These are phyloP conservation scores for Ustilago shanxiensis DNA, from an alignment of 1,284 basidiomycete species.

Conservation along the genomic window DNA sequence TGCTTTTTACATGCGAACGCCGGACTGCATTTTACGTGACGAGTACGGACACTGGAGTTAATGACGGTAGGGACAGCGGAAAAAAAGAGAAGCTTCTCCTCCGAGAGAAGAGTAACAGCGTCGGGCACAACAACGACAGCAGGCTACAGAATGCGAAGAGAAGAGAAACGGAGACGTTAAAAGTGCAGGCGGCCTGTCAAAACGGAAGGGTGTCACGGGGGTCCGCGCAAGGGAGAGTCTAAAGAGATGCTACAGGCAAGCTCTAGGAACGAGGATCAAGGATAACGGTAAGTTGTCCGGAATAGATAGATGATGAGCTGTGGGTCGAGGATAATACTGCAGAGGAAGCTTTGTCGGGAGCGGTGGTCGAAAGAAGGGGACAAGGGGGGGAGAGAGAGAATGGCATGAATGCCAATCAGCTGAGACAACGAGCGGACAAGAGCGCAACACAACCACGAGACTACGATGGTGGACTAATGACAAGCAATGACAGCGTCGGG, in stretches of 20 bases:
- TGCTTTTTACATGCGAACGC: slow-evolving; percentile 29
- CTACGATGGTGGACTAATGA: slow-evolving; percentile 10
- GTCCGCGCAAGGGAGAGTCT: background rate
- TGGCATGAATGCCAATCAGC: slow-evolving; percentile 7
- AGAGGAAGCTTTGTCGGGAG: slow-evolving; percentile 21
- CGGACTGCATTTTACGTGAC: slow-evolving; percentile 13
- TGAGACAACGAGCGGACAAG: background rate
- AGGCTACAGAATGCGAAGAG: background rate
- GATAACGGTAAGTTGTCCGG: slow-evolving; percentile 14
- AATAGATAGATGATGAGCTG: background rate
- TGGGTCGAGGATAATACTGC: slow-evolving; percentile 30
- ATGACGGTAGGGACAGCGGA: slow-evolving; percentile 11
- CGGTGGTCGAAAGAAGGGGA: slow-evolving; percentile 23
- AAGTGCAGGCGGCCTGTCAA: background rate
- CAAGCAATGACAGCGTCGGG: background rate
- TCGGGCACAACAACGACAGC: slow-evolving; percentile 7
- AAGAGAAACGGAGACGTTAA: background rate
- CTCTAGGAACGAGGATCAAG: background rate
- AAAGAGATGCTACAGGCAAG: too few species aligned
- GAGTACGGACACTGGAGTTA: slow-evolving; percentile 1
- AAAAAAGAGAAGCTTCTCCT: slow-evolving; percentile 7
- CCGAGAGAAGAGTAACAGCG: background rate
- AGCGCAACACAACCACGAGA: slow-evolving; percentile 1
- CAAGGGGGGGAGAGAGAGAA: background rate
- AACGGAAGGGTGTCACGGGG: background rate